Evolutionary conservation across 1,284 basidiomycete genomes (phyloP).

Genomic region (Vanrija pseudolonga): DNA sequence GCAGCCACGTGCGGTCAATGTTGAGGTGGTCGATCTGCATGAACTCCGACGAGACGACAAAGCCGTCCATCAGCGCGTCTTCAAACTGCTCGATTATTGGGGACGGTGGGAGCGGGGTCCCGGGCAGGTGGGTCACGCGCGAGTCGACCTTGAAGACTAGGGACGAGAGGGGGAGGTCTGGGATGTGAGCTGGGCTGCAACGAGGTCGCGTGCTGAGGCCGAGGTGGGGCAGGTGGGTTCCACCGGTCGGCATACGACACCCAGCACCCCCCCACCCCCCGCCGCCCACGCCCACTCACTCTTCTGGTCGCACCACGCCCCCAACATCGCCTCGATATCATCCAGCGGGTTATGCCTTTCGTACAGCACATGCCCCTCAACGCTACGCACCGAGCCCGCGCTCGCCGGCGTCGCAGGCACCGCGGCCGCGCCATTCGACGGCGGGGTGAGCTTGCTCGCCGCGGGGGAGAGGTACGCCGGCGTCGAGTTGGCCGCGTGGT

Average conservation of each 20-base stretch:
- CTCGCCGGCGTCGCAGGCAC: no score
- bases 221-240: no score
- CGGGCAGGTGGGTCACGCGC: slow-evolving; percentile 6
- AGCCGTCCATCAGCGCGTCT: slow-evolving; percentile 17
- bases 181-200: neutral
- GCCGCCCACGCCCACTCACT: neutral
- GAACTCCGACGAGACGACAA: slow-evolving; percentile 7
- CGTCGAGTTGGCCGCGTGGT: no score
- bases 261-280: no score
- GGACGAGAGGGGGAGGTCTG: slow-evolving; percentile 5
- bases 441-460: no score
- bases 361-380: neutral
- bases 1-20: slow-evolving; percentile 3
- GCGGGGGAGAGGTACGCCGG: no score
- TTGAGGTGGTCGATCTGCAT: neutral
- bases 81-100: slow-evolving; percentile 11
- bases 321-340: slow-evolving; percentile 11
- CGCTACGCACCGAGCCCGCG: no score
- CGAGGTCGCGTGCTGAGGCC: no score
- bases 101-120: slow-evolving; percentile 9
- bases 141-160: slow-evolving; percentile 16
- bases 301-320: slow-evolving; percentile 9
- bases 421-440: no score
- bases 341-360: slow-evolving; percentile 14
- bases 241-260: no score